phyloP scores from a whole-genome alignment of 129 eudicot species.

The Chrysanthemum seticuspe region DNA sequence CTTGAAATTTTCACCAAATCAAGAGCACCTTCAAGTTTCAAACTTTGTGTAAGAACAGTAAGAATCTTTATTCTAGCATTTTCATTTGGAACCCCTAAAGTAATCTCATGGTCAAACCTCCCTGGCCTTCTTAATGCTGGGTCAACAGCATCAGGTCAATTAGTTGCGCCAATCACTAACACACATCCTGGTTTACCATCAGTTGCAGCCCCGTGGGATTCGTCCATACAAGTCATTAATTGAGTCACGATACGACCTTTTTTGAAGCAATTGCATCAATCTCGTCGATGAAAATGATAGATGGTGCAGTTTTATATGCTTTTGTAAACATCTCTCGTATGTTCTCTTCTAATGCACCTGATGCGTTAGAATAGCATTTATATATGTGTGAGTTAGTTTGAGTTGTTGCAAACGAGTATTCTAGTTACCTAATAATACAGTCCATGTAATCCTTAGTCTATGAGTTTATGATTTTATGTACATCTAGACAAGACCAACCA shows the following conservation, averaged over 20 bases:
- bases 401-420: too few species aligned
- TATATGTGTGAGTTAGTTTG: too few species aligned
- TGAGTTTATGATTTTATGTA: too few species aligned
- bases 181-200: conserved; percentile 57
- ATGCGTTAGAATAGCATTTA: too few species aligned
- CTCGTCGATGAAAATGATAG: conserved; percentile 91
- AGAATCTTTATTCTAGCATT: conserved; percentile 72
- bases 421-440: too few species aligned
- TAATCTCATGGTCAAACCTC: conserved; percentile 78
- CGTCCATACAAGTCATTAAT: conserved; percentile 91
- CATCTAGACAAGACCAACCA: too few species aligned
- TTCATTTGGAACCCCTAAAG: conserved; percentile 85
- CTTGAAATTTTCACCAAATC: conserved; percentile 64
- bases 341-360: conserved; percentile 96
- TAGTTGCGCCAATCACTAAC: conserved; percentile 90
- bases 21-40: conserved; percentile 71
- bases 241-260: conserved; percentile 91
- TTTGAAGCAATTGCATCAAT: conserved; percentile 96
- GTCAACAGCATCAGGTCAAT: conserved; percentile 94
- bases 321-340: conserved; percentile 79
- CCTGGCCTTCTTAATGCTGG: conserved; percentile 92
- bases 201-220: conserved; percentile 46
- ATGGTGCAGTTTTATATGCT: conserved; percentile 91
- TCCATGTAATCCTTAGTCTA: too few species aligned
- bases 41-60: conserved; percentile 51